phyloP scores from a whole-genome alignment of 2,329 filamentous ascomycete genomes.

The Pseudocercospora musae region DNA sequence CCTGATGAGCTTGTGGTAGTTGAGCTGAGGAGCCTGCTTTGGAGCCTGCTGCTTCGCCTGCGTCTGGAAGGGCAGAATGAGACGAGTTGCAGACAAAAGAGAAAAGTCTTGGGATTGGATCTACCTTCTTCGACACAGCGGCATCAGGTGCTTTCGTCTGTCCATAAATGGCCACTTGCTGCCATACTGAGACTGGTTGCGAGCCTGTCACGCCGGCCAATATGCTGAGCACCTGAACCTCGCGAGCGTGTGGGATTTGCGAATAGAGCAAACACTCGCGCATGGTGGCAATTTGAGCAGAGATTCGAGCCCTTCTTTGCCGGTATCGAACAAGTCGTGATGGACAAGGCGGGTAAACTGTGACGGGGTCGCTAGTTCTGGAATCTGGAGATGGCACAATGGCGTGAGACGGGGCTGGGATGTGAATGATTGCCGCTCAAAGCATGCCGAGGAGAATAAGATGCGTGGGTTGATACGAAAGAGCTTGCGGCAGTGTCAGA shows the following conservation, averaged over 20 bases:
- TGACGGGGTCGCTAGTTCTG: not conserved
- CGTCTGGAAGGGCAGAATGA: not conserved
- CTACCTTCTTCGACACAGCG: conserved; percentile 22
- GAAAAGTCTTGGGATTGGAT: not conserved
- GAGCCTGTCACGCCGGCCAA: conserved; percentile 60
- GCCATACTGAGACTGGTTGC: conserved; percentile 54
- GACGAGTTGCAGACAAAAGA: not conserved
- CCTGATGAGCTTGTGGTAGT: conserved; percentile 26
- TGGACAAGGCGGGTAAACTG: not conserved
- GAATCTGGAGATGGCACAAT: conserved; percentile 11
- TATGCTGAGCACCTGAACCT: conserved; percentile 60
- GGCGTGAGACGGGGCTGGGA: conserved; percentile 6
- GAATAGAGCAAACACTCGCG: conserved; percentile 62
- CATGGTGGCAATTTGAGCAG: conserved; percentile 43
- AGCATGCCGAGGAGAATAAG: not conserved
- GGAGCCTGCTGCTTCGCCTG: conserved; percentile 11
- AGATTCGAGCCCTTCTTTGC: not conserved
- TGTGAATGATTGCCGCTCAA: not conserved
- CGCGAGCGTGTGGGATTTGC: conserved; percentile 54
- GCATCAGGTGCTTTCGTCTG: conserved; percentile 40
- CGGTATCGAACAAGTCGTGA: conserved; percentile 9
- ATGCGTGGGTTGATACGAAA: not conserved
- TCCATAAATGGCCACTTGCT: conserved; percentile 59
- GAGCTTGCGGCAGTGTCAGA: not conserved
- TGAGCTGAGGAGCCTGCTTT: conserved; percentile 7